These are phyloP conservation scores for Gastrolobium bilobum DNA, from an alignment of 306 rosid genomes.

Conservation along the genomic window DNA sequence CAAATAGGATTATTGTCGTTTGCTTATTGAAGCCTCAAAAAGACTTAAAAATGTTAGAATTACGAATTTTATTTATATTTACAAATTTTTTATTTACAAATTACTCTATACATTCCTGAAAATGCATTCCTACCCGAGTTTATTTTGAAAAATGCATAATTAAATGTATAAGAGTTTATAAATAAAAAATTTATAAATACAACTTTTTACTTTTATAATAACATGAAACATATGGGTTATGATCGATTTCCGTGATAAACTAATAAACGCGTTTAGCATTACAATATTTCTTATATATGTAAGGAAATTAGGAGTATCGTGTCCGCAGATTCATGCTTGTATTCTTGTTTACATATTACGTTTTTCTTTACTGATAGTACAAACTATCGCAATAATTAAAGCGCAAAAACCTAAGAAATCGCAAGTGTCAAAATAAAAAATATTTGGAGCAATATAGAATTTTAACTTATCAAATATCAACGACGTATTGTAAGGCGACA, in stretches of 20 bases:
- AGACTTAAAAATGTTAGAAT: no score
- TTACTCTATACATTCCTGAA: no score
- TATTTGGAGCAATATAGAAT: not conserved
- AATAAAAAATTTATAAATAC: no score
- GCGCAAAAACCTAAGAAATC: not conserved
- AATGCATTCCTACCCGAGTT: no score
- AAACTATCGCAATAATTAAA: slow-evolving; percentile 22
- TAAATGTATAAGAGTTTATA: no score
- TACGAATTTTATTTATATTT: no score
- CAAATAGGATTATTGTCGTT: no score
- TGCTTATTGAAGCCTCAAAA: no score
- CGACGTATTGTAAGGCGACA: slow-evolving; percentile 5
- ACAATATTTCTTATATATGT: not conserved
- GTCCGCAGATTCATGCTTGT: not conserved
- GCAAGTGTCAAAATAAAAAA: not conserved
- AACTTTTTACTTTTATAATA: no score
- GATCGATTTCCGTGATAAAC: not conserved
- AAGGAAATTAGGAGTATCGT: not conserved
- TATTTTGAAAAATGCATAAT: no score
- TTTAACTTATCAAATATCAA: slow-evolving; percentile 4
- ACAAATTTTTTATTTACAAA: no score
- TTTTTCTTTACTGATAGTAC: slow-evolving; percentile 21
- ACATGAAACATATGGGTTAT: not conserved
- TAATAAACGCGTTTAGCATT: slow-evolving; percentile 1
- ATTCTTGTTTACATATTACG: slow-evolving; percentile 7